Base-by-base conservation (phyloP, 345 rosid species). In the Trapa incisa region DNA sequence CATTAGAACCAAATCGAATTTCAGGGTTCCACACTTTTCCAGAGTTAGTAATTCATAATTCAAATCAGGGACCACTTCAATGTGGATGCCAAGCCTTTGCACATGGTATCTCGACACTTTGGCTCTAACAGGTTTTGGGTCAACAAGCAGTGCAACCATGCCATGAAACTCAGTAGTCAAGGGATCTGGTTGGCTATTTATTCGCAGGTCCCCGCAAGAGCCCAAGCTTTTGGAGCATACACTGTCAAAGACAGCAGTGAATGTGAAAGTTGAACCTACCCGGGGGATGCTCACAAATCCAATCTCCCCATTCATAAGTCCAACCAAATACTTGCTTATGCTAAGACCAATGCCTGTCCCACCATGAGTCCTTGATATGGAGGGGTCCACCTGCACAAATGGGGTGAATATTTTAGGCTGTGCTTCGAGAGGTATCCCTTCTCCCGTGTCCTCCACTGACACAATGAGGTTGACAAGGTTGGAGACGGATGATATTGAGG, bases 361-460 rank as follows among this genome's bases (percentile, higher is more conserved):
- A 41, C 98, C 98, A 47, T 84, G 91, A 3, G 85, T 87, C 65
- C 97, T 78, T 22, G 98, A 92, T 64, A 86, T 89, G 39, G 96
- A 92, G 38, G 96, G 96, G 63, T 84, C 89, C 12, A 89, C 98
- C 77, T 92, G 98, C 93, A 92, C 85, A 75, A 89, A 92, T 48
- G 94, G 98, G 33, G 96, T 92, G 74, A 92, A 92, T 67, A 89
- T 80, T 13, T 96, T 96, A 64, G 97, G 72, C 65, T 92, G 98
- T 14, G 93, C 90, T 75, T 89, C 90, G 16, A 72, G 45, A 69
- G 98, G 98, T 74, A 92, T 92, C 75, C 98, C 98, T 72, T 66
- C 83, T 15, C 97, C 98, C 11, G 98, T 92, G 77, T 92, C 98
- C 77, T 92, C 98, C 65, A 92, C 98, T 8, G 98, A 92, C 60